Evolutionary conservation across 345 rosid species (phyloP).

Genomic region (Theobroma cacao): DNA sequence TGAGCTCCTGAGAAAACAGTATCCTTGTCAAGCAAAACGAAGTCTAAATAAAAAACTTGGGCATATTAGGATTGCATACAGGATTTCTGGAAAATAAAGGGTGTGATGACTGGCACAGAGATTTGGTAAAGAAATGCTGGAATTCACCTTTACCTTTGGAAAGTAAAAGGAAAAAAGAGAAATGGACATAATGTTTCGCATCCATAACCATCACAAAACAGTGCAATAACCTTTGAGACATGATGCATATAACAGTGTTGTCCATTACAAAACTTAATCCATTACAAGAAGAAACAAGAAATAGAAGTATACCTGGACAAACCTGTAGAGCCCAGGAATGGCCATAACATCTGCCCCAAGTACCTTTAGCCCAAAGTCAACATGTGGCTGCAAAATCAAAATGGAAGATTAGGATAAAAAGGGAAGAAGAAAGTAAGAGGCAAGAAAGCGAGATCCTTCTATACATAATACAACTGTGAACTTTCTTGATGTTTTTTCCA

Average conservation of each 20-base stretch:
- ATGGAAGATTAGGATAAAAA: not conserved
- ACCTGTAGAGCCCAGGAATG: slow-evolving; percentile 80
- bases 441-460: not conserved
- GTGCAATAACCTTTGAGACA: not conserved
- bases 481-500: not conserved
- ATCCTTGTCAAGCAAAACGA: not conserved
- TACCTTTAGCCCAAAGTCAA: slow-evolving; percentile 89
- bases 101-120: not conserved
- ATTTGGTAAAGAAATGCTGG: not conserved
- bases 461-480: not conserved
- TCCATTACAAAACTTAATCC: not conserved
- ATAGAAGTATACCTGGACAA: slow-evolving; percentile 60
- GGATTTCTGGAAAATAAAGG: slow-evolving; percentile 3
- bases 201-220: not conserved
- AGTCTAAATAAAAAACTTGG: not conserved
- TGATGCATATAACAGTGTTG: not conserved
- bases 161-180: not conserved
- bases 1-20: slow-evolving; percentile 57
- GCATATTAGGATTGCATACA: not conserved
- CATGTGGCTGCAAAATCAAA: slow-evolving; percentile 69
- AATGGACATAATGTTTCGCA: not conserved
- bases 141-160: no score
- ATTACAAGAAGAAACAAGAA: not conserved
- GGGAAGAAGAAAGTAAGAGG: not conserved
- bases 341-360: slow-evolving; percentile 94